A percentile compares a stretch with the other conserved stretches of the same genome.
phyloP scores from a whole-genome alignment of 805 yeast genomes.

The Debaryomyces maramus region DNA sequence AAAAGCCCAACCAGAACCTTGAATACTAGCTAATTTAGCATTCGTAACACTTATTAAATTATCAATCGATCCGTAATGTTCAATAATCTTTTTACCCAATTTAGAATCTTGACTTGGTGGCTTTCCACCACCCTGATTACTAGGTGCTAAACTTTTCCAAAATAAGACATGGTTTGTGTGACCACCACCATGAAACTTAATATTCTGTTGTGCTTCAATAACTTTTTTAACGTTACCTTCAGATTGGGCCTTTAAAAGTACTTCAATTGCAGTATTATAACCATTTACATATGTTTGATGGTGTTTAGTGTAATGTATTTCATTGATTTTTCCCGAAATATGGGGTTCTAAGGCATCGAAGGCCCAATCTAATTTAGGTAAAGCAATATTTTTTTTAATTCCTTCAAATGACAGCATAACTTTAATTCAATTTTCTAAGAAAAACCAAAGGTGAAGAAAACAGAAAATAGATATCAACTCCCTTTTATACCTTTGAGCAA shows the following conservation, averaged over 20 bases:
- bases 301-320: slow-evolving; percentile 49
- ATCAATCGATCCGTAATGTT: slow-evolving; percentile 48
- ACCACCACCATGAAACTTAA: slow-evolving; percentile 54
- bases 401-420: too few species aligned
- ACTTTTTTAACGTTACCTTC: slow-evolving; percentile 40
- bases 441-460: too few species aligned
- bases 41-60: slow-evolving; percentile 42
- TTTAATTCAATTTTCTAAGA: too few species aligned
- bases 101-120: slow-evolving; percentile 46
- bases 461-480: too few species aligned
- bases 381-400: slow-evolving; percentile 20
- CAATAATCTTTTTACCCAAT: slow-evolving; percentile 36
- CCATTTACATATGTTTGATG: slow-evolving; percentile 52
- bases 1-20: slow-evolving; percentile 57
- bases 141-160: slow-evolving; percentile 51
- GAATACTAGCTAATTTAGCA: slow-evolving; percentile 46
- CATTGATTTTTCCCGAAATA: slow-evolving; percentile 47
- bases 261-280: slow-evolving; percentile 45
- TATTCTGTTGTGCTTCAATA: slow-evolving; percentile 44
- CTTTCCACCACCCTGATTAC: slow-evolving; percentile 55
- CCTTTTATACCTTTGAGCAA: too few species aligned
- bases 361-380: slow-evolving; percentile 49
- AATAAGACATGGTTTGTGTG: slow-evolving; percentile 50
- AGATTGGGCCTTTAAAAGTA: slow-evolving; percentile 33
- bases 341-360: slow-evolving; percentile 50